A percentile compares a stretch with the other conserved stretches of the same genome.
Evolutionary conservation across 352 stramenopile species (phyloP).

Genomic region (Blastocystis sp.): DNA sequence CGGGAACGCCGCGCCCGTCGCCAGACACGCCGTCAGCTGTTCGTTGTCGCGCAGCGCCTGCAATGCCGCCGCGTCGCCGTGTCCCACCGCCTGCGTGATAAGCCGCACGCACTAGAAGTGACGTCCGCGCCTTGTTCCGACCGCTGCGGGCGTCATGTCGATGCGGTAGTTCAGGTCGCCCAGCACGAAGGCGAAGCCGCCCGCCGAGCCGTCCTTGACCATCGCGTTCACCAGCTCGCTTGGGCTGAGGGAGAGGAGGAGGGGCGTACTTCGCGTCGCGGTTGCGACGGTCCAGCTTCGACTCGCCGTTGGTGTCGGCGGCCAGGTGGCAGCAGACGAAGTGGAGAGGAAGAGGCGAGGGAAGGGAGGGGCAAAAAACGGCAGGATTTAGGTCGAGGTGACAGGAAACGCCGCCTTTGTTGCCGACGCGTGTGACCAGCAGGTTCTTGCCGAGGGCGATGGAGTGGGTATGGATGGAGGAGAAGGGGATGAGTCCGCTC

Average conservation of each 20-base stretch:
- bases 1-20: conserved; percentile 57
- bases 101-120: conserved; percentile 31
- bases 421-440: conserved; percentile 57
- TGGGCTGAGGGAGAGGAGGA: too few relatives aligned
- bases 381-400: neutral
- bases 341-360: neutral
- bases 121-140: neutral
- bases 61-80: conserved; percentile 11
- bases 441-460: conserved; percentile 68
- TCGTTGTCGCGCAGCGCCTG: conserved; percentile 50
- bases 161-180: conserved; percentile 66
- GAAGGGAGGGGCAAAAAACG: neutral
- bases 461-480: conserved; percentile 28
- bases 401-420: conserved; percentile 13
- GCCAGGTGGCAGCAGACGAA: conserved; percentile 66
- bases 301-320: conserved; percentile 43
- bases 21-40: conserved; percentile 54
- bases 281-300: conserved; percentile 39
- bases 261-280: conserved; percentile 21
- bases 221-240: conserved; percentile 25
- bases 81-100: conserved; percentile 30
- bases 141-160: neutral
- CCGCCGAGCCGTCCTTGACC: neutral
- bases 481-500: conserved; percentile 19
- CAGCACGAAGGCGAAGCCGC: conserved; percentile 32